These are phyloP conservation scores for Funneliformis mosseae DNA, from an alignment of 192 early-diverging fungal species.

Conservation along the genomic window DNA sequence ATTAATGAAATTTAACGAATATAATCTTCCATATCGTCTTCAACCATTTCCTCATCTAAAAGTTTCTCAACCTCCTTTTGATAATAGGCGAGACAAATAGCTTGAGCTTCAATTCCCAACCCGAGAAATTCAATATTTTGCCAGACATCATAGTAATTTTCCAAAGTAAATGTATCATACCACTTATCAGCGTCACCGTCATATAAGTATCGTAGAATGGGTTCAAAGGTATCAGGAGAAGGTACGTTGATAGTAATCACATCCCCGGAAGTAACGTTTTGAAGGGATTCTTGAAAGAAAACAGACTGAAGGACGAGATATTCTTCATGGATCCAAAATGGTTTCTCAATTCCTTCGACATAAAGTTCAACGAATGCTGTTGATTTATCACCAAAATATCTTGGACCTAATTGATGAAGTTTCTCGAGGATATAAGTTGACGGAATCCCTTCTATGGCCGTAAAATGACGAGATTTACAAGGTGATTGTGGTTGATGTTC, in stretches of 20 bases:
- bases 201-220: constrained; percentile 24
- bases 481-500: not conserved
- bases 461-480: not conserved
- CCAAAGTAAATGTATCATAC: constrained; percentile 21
- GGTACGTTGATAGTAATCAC: constrained; percentile 19
- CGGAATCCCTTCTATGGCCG: not conserved
- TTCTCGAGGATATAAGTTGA: constrained; percentile 20
- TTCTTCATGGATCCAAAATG: constrained; percentile 30
- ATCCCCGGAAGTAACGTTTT: constrained; percentile 22
- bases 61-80: constrained; percentile 5
- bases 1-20: not conserved
- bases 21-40: not conserved
- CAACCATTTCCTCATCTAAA: not conserved
- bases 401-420: constrained; percentile 24
- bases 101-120: not conserved
- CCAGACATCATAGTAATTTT: constrained; percentile 26
- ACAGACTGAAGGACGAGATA: constrained; percentile 26
- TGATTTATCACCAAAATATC: constrained; percentile 21
- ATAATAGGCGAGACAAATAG: constrained; percentile 22
- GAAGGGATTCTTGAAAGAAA: constrained; percentile 26
- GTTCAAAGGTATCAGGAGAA: constrained; percentile 31
- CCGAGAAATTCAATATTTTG: constrained; percentile 28
- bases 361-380: constrained; percentile 28
- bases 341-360: constrained; percentile 20
- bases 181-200: constrained; percentile 26